Evolutionary conservation across 257 asterid genomes (phyloP), one percentile per base, ranked within the genome.

Genomic region (Prunella vulgaris): DNA sequence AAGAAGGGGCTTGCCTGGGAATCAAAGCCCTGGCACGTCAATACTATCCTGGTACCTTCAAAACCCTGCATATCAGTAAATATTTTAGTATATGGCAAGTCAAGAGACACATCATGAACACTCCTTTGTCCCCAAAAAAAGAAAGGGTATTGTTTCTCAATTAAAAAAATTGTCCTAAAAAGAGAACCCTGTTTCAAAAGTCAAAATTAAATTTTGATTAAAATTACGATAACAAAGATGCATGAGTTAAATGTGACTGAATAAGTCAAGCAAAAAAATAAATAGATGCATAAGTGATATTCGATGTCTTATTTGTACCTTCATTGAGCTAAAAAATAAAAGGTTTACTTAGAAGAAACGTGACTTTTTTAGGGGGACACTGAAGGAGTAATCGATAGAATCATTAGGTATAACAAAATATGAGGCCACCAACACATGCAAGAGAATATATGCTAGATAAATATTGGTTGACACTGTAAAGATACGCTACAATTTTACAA

Each of bases 1-100:
- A 64, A 62, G 64, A 30, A 10, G 74, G 70, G 5, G 68, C 83
- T 69, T 79, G 76, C 97, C 86, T 88, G 92, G 77, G 94, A 85
- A 76, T 77, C 88, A 72, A 88, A 84, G 62, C 82, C 81, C 72
- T 88, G 96, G 82, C 96, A 90, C 30, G 97, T 90, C 79, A 88
- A 79, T 54, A 90, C 40, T 73, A 88, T 73, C 76, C 82, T 80
- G 69, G 97, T 80, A 67, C 80, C 80, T 82, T 72, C 90, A 69
- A 90, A 84, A 40, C 97, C 97, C 95, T 88, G 89, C 64, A 80
- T 66, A 77, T 53, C 68, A 62, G 56, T 69, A 60, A 46, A 46
- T 15, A 57, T 44, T 17, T 25, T 60, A 15, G 27, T 53, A 72
- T 30, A 30, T 59, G 6, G 33, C 63, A 25, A 53, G 69, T 52